phyloP scores from a whole-genome alignment of 495 filamentous ascomycete species.

The Chaetomium fimeti region DNA sequence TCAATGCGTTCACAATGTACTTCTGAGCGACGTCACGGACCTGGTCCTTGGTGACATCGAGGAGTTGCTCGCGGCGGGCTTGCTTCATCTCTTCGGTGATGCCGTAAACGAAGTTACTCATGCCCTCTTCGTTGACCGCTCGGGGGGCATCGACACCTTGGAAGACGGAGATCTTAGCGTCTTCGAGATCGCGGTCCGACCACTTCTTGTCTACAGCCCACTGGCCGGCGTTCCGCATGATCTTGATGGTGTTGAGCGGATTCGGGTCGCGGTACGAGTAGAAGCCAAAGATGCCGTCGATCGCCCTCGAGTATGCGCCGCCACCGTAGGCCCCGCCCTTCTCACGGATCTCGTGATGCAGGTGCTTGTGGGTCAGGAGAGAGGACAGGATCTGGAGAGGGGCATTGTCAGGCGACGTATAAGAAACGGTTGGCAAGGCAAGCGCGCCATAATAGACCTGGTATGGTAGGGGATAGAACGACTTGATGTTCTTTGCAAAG shows the following conservation, averaged over 20 bases:
- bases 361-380: conserved; percentile 92
- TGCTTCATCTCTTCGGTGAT: conserved; percentile 90
- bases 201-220: conserved; percentile 84
- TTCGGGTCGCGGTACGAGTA: conserved; percentile 98
- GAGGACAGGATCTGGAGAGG: conserved; percentile 84
- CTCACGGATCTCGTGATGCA: conserved; percentile 96
- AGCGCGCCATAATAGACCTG: conserved; percentile 92
- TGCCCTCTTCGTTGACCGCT: conserved; percentile 83
- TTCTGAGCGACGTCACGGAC: conserved; percentile 77
- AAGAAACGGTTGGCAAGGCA: conserved; percentile 79
- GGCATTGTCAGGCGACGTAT: conserved; percentile 69
- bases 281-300: conserved; percentile 86
- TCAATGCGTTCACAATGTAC: conserved; percentile 71
- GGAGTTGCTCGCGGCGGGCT: conserved; percentile 74
- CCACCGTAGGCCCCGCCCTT: conserved; percentile 97
- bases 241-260: conserved; percentile 77
- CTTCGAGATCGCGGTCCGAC: conserved; percentile 85
- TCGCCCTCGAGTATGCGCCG: conserved; percentile 73
- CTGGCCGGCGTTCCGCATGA: conserved; percentile 78
- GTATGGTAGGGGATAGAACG: conserved; percentile 92
- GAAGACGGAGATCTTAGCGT: conserved; percentile 93
- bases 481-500: conserved; percentile 55
- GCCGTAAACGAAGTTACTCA: conserved; percentile 78
- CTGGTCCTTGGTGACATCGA: conserved; percentile 81
- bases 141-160: conserved; percentile 91